Conservation (phyloP, 2,329 filamentous ascomycete genomes). For the Ciborinia camelliae region DNA sequence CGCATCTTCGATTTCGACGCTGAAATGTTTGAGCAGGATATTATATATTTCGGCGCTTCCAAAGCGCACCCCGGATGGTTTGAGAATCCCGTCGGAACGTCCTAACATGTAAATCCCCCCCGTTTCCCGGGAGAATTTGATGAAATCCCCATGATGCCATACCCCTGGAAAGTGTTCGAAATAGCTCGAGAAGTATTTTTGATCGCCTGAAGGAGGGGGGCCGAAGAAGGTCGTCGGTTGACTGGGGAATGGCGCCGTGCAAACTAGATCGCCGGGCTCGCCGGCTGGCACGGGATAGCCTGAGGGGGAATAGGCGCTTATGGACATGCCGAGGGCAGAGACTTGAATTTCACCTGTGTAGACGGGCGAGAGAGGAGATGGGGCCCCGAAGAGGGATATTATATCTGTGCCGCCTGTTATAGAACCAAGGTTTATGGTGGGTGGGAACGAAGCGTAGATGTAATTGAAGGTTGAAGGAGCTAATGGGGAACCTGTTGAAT, state of each 20-base stretch:
- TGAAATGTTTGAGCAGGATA: constrained; percentile 80
- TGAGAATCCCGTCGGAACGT: constrained; percentile 86
- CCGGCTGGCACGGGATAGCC: constrained; percentile 42
- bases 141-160: constrained; percentile 96
- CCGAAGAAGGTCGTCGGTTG: constrained; percentile 92
- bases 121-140: constrained; percentile 65
- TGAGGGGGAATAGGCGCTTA: constrained; percentile 56
- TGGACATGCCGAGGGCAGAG: constrained; percentile 75
- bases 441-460: constrained; percentile 76
- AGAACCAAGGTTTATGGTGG: constrained; percentile 78
- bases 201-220: constrained; percentile 49
- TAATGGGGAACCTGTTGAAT: constrained; percentile 88
- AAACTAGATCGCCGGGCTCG: constrained; percentile 85
- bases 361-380: constrained; percentile 73
- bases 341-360: constrained; percentile 73
- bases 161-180: constrained; percentile 76
- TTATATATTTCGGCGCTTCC: constrained; percentile 97
- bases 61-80: constrained; percentile 87
- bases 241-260: constrained; percentile 80
- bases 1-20: constrained; percentile 74
- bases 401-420: constrained; percentile 98
- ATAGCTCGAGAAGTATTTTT: constrained; percentile 80
- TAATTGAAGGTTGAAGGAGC: constrained; percentile 92
- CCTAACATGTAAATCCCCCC: constrained; percentile 88
- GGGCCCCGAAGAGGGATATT: constrained; percentile 87